These are phyloP conservation scores for Cyberlindnera lachancei DNA, from an alignment of 805 yeast genomes.

Conservation along the genomic window DNA sequence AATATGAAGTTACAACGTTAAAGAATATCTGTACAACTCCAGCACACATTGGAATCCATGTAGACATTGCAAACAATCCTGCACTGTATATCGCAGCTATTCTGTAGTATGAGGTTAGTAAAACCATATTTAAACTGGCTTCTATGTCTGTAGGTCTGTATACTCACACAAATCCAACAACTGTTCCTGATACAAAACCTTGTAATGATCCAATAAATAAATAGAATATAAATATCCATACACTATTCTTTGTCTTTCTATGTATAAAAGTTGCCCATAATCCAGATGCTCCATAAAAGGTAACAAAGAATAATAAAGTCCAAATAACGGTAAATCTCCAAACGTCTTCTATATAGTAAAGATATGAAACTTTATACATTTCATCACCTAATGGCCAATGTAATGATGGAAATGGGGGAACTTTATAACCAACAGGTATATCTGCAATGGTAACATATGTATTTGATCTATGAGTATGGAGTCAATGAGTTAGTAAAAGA, in stretches of 20 bases:
- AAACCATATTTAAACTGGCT: not conserved
- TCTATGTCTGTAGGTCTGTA: not conserved
- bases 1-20: slow-evolving; percentile 60
- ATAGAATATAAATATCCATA: slow-evolving; percentile 41
- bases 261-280: slow-evolving; percentile 47
- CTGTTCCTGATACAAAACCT: slow-evolving; percentile 67
- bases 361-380: slow-evolving; percentile 36
- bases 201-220: slow-evolving; percentile 48
- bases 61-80: slow-evolving; percentile 80
- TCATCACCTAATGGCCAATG: slow-evolving; percentile 54
- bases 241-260: slow-evolving; percentile 31
- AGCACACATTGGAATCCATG: slow-evolving; percentile 92
- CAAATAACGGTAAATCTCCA: slow-evolving; percentile 81
- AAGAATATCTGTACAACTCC: slow-evolving; percentile 61
- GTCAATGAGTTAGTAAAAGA: not conserved
- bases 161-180: slow-evolving; percentile 57
- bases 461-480: not conserved
- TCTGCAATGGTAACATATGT: slow-evolving; percentile 39
- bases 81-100: slow-evolving; percentile 64
- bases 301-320: slow-evolving; percentile 63
- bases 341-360: slow-evolving; percentile 65
- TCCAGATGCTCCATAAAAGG: slow-evolving; percentile 61
- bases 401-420: slow-evolving; percentile 78
- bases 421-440: slow-evolving; percentile 73
- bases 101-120: slow-evolving; percentile 7